Conservation (phyloP, 345 rosid genomes). For the Moricandia arvensis region DNA sequence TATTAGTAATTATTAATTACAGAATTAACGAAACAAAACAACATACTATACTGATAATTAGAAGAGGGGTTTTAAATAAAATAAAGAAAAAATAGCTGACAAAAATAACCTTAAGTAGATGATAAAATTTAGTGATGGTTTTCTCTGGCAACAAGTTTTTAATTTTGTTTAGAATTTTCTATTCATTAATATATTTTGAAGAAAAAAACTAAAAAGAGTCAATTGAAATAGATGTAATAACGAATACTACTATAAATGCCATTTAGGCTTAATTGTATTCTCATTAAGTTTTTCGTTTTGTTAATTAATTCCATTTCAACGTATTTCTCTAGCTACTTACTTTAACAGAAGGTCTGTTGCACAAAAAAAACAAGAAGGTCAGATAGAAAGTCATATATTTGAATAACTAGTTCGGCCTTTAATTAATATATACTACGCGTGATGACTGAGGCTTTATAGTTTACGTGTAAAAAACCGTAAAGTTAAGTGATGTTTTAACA, state of each 20-base stretch:
- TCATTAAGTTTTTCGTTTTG: neutral
- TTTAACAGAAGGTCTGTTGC: no score
- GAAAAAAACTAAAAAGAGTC: neutral
- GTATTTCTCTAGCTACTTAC: no score
- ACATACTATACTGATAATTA: neutral
- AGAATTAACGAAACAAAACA: neutral
- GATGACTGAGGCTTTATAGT: neutral
- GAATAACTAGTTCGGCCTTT: conserved; percentile 2
- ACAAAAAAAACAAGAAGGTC: neutral
- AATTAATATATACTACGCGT: conserved; percentile 12
- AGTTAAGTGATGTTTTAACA: neutral
- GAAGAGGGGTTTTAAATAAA: neutral
- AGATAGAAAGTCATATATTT: neutral
- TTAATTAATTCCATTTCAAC: no score
- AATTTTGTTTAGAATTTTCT: neutral
- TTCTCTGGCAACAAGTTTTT: neutral
- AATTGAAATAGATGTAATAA: neutral
- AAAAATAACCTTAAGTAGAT: neutral
- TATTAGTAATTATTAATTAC: neutral
- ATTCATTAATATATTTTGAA: neutral
- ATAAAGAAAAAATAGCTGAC: neutral
- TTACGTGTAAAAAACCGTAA: conserved; percentile 13
- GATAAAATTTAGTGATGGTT: neutral
- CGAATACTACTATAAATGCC: neutral
- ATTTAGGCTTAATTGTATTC: neutral